These are phyloP conservation scores for Chondrus crispus DNA, from an alignment of 23 red algal species.

Conservation along the genomic window DNA sequence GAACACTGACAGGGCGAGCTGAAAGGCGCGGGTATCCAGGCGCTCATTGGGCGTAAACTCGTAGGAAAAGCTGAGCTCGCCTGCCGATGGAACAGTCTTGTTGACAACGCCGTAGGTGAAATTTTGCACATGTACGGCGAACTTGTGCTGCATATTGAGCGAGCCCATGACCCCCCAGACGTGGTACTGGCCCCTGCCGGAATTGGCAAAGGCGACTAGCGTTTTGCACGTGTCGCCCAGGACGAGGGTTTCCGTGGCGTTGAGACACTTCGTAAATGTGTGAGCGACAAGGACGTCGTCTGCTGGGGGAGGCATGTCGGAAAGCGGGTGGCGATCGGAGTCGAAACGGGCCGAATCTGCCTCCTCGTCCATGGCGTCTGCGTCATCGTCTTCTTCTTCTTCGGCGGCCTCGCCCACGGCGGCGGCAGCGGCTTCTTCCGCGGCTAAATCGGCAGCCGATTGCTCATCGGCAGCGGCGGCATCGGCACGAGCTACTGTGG, in stretches of 20 bases:
- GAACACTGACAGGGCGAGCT: conserved; percentile 69
- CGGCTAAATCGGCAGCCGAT: conserved; percentile 13
- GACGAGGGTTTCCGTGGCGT: neutral
- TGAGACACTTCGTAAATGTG: conserved; percentile 12
- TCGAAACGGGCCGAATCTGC: conserved; percentile 39
- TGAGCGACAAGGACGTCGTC: conserved; percentile 33
- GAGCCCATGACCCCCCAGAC: conserved; percentile 73
- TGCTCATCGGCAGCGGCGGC: neutral
- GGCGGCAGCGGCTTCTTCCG: conserved; percentile 51
- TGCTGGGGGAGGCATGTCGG: conserved; percentile 41
- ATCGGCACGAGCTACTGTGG: neutral
- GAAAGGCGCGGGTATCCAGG: conserved; percentile 58
- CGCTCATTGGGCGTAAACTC: conserved; percentile 62
- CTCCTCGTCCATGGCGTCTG: conserved; percentile 48
- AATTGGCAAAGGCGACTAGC: conserved; percentile 49
- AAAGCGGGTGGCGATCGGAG: conserved; percentile 37
- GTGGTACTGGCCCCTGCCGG: conserved; percentile 12
- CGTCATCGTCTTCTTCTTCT: conserved; percentile 63
- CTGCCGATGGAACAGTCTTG: conserved; percentile 34
- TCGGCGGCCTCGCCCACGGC: conserved; percentile 51
- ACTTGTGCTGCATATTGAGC: conserved; percentile 53
- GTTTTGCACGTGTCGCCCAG: conserved; percentile 43
- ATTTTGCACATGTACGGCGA: conserved; percentile 68
- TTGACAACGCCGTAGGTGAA: conserved; percentile 57
- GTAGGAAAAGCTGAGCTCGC: conserved; percentile 56